These are phyloP conservation scores for Diaporthe caulivora DNA, from an alignment of 2,329 filamentous ascomycete species.

Conservation along the genomic window DNA sequence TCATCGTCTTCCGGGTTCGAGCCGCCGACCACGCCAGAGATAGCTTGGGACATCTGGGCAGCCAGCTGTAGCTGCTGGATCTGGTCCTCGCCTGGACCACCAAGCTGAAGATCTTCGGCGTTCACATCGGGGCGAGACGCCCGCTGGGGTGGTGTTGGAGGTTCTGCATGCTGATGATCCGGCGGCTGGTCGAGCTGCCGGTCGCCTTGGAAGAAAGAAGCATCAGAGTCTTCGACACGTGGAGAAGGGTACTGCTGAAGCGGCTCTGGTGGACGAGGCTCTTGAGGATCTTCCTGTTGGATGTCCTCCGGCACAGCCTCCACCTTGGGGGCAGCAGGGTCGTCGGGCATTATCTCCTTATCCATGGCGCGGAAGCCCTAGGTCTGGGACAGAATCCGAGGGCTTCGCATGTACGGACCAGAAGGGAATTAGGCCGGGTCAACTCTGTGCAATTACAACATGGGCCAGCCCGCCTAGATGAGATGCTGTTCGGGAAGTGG, in stretches of 20 bases:
- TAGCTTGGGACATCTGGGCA: conserved; percentile 67
- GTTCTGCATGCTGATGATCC: conserved; percentile 48
- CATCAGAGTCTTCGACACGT: conserved; percentile 35
- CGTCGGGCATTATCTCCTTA: conserved; percentile 24
- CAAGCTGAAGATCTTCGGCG: conserved; percentile 68
- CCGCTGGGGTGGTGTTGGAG: conserved; percentile 56
- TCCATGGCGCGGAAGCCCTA: conserved; percentile 26
- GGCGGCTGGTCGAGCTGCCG: conserved; percentile 42
- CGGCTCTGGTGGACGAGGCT: conserved; percentile 17
- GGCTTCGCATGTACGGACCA: conserved; percentile 19
- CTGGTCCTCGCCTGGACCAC: conserved; percentile 56
- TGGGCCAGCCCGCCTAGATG: not conserved
- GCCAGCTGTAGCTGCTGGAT: conserved; percentile 62
- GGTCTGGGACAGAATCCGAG: not conserved
- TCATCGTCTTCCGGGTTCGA: conserved; percentile 55
- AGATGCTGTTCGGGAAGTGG: not conserved
- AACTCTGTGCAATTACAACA: not conserved
- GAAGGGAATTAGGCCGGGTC: not conserved
- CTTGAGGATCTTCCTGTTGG: conserved; percentile 23
- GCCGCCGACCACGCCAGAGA: conserved; percentile 64
- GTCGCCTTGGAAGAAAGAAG: conserved; percentile 38
- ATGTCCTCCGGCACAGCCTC: conserved; percentile 39
- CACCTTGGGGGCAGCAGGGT: conserved; percentile 33
- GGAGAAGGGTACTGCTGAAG: conserved; percentile 38
- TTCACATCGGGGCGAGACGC: conserved; percentile 56